A percentile compares a stretch with the other conserved stretches of the same genome.
These are phyloP conservation scores for Moelleriella libera DNA, from an alignment of 2,329 filamentous ascomycete species.

Conservation along the genomic window DNA sequence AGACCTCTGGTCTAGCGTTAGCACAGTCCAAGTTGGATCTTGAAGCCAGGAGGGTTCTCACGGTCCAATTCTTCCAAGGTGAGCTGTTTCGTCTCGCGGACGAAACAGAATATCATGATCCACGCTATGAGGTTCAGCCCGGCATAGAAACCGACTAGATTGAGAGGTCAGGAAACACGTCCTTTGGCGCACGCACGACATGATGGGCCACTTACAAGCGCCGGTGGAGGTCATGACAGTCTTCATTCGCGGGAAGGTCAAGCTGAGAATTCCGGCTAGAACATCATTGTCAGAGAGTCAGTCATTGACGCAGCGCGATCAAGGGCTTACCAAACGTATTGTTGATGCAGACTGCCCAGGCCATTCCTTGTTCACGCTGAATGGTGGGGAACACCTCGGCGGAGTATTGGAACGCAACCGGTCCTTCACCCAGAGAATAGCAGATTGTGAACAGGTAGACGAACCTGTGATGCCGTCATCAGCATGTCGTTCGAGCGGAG, in stretches of 20 bases:
- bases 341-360: constrained; percentile 36
- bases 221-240: constrained; percentile 16
- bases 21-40: not conserved
- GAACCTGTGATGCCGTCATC: constrained; percentile 5
- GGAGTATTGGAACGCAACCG: constrained; percentile 49
- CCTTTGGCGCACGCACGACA: not conserved
- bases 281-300: not conserved
- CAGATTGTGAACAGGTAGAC: constrained; percentile 14
- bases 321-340: constrained; percentile 11
- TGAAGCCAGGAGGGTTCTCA: constrained; percentile 3
- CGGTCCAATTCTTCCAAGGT: constrained; percentile 26
- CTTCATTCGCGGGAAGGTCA: constrained; percentile 36
- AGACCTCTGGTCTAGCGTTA: constrained; percentile 12
- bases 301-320: not conserved
- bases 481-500: not conserved
- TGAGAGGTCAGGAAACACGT: too few relatives aligned
- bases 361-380: constrained; percentile 55
- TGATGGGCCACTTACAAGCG: constrained; percentile 10
- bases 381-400: constrained; percentile 54
- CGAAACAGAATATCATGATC: constrained; percentile 31
- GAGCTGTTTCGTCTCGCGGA: constrained; percentile 33
- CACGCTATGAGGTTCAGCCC: constrained; percentile 30
- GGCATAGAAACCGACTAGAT: constrained; percentile 23
- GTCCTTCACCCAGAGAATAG: constrained; percentile 36
- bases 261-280: constrained; percentile 4